Percentiles rank a stretch among this genome's conserved stretches.
Evolutionary conservation across 176 grass and related monocot species (phyloP).

Genomic region (Zea mays): Zm-B73-REFERENCE-NAM-5.0 NC_050101.1:69494501-69495000

Average conservation of each 20-base stretch:
- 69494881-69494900: constrained; percentile 29
- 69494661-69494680: constrained; percentile 14
- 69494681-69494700: neutral
- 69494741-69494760: constrained; percentile 29
- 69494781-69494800: neutral
- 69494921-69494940: neutral
- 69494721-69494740: neutral
- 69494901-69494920: neutral
- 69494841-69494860: constrained; percentile 36
- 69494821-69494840: constrained; percentile 36
- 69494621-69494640: neutral
- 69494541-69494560: neutral
- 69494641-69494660: constrained; percentile 36
- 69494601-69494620: neutral
- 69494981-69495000: neutral
- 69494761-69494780: constrained; percentile 44
- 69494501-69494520: neutral
- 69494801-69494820: constrained; percentile 55
- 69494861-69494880: constrained; percentile 65
- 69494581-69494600: neutral
- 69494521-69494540: neutral
- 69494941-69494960: neutral
- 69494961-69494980: neutral
- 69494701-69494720: neutral
- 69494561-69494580: neutral